Base-by-base conservation (phyloP, 306 rosid genomes). In the Alnus rubra region DNA sequence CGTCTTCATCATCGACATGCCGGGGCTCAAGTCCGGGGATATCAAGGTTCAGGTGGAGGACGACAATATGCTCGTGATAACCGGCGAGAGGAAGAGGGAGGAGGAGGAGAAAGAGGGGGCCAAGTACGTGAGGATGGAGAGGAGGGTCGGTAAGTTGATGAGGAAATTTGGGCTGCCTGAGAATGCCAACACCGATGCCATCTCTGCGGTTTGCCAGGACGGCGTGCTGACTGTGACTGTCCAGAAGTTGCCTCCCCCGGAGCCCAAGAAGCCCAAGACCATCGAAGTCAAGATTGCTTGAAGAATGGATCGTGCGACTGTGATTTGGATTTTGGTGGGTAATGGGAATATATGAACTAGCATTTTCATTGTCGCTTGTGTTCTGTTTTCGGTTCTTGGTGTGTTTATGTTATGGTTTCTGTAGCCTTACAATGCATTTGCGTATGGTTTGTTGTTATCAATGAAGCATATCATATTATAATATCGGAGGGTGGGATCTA, bases 31-130 rank as follows among this genome's bases (percentile, higher is more conserved):
- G 48, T 90, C 94, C 0, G 96, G 90, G 2, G 97, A 92, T 68
- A 91, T 95, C 10, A 92, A 90, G 91, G 98, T 95, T 49, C 97
- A 90, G 82, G 90, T 95, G 48, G 98, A 95, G 83, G 97, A 92
- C 11, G 96, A 88, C 69, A 95, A 95, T 47, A 91, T 88, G 78
- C 98, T 95, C 30, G 4, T 87, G 53, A 76, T 95, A 28, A 86
- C 90, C 52, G 94, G 97, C 15, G 98, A 95, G 87, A 89, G 98
- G 89, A 93, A 89, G 92, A 83, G 98, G 71, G 98, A 90, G 44
- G 96, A 23, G 28, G 28, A 95, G 35, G 98, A 92, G 87, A 91
- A 90, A 63, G 98, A 90, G 6, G 97, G 90, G 1, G 89, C 75
- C 0, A 95, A 80, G 81, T 95, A 88, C 55, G 75, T 91, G 84